Evolutionary conservation across 192 early-diverging fungal genomes (phyloP).

Genomic region (Dispira parvispora): DNA sequence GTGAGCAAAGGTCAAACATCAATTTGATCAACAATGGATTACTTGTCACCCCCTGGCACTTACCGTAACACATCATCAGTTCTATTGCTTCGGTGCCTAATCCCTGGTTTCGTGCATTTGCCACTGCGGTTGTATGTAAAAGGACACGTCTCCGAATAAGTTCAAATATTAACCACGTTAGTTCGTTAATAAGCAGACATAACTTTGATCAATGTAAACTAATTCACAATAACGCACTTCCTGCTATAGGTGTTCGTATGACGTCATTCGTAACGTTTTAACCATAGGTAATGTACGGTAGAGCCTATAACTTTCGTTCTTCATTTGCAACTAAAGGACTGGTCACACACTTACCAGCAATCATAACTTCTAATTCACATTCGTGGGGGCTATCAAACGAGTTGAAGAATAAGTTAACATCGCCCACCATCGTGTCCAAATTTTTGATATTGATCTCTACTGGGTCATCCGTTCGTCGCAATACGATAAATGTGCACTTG

Average conservation of each 20-base stretch:
- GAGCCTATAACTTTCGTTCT: neutral
- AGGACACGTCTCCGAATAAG: neutral
- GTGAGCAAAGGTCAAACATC: too few relatives aligned
- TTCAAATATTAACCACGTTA: neutral
- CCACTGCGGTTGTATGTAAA: slow-evolving; percentile 21
- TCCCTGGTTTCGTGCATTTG: slow-evolving; percentile 12
- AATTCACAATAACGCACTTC: too few relatives aligned
- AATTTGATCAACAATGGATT: neutral
- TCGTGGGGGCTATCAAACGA: slow-evolving; percentile 46
- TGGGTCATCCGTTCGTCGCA: slow-evolving; percentile 15
- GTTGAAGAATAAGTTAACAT: slow-evolving; percentile 90
- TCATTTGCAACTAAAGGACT: neutral
- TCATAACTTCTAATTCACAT: slow-evolving; percentile 91
- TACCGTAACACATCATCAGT: slow-evolving; percentile 52
- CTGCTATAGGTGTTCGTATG: slow-evolving; percentile 3
- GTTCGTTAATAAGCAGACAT: neutral
- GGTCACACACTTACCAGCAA: slow-evolving; percentile 45
- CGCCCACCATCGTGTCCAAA: slow-evolving; percentile 60
- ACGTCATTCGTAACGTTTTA: neutral
- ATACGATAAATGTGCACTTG: slow-evolving; percentile 68
- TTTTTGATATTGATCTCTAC: slow-evolving; percentile 17
- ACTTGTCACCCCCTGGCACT: neutral
- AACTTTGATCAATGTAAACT: too few relatives aligned
- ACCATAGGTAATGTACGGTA: neutral
- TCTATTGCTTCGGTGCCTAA: slow-evolving; percentile 32